phyloP scores from a whole-genome alignment of 192 early-diverging fungal genomes.

The Irineochytrium annulatum region DNA sequence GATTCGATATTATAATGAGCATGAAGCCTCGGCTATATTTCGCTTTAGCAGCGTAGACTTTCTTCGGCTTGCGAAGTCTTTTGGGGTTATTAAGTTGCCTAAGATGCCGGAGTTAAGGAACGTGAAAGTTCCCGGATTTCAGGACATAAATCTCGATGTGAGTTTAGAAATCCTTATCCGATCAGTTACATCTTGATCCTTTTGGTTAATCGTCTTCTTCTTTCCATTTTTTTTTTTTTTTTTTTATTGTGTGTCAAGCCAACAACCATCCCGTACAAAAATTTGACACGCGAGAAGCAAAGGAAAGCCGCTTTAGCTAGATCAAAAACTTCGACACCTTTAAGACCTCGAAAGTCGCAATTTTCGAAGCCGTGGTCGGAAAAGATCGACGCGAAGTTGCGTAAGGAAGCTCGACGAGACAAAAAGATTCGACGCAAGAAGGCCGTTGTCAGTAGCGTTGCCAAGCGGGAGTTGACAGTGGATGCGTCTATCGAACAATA shows the following conservation, averaged over 20 bases:
- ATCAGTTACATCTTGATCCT: too few relatives aligned
- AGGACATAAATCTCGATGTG: constrained; percentile 38
- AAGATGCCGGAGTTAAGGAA: constrained; percentile 88
- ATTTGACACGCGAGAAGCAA: background rate
- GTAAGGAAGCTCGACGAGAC: constrained; percentile 57
- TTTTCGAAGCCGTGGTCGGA: constrained; percentile 74
- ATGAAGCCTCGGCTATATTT: constrained; percentile 93
- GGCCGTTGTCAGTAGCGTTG: constrained; percentile 35
- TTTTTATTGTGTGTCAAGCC: background rate
- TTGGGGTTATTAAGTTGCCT: constrained; percentile 77
- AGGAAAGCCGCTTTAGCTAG: background rate
- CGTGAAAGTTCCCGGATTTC: constrained; percentile 16
- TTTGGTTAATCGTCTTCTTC: background rate
- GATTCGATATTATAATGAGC: constrained; percentile 88
- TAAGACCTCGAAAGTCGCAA: constrained; percentile 66
- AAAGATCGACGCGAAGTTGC: constrained; percentile 62
- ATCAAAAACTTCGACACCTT: constrained; percentile 33
- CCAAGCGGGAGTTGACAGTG: constrained; percentile 25
- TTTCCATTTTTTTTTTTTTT: background rate
- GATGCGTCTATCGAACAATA: too few relatives aligned
- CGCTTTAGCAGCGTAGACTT: constrained; percentile 79
- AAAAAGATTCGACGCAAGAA: constrained; percentile 53
- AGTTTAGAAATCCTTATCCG: too few relatives aligned
- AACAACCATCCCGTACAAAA: background rate
- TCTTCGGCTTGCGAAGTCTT: constrained; percentile 68